phyloP scores from a whole-genome alignment of 768 basidiomycete species.

The Leucosporidium scottii region DNA sequence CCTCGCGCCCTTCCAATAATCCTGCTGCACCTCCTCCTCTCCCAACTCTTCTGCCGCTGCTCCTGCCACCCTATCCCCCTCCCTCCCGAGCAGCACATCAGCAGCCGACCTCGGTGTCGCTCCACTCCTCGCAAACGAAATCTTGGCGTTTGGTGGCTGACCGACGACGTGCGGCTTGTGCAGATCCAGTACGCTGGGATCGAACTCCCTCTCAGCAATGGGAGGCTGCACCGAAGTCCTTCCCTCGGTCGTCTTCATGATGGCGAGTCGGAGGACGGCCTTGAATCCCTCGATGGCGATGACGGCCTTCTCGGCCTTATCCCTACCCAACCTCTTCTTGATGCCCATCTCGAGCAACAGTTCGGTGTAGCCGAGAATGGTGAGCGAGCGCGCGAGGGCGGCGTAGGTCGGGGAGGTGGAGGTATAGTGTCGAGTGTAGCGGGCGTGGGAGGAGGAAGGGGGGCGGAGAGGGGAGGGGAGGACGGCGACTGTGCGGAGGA shows the following conservation, averaged over 20 bases:
- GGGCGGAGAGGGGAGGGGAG: slow-evolving; percentile 38
- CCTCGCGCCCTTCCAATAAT: slow-evolving; percentile 34
- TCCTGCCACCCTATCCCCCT: slow-evolving; percentile 9
- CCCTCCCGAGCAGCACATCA: slow-evolving; percentile 9
- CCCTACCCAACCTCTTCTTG: slow-evolving; percentile 54
- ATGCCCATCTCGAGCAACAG: slow-evolving; percentile 85
- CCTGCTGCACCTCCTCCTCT: slow-evolving; percentile 7
- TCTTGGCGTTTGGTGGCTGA: neutral
- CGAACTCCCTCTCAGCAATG: slow-evolving; percentile 36
- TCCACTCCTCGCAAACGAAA: neutral
- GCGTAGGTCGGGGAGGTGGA: slow-evolving; percentile 64
- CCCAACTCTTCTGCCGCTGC: neutral
- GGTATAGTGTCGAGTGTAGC: slow-evolving; percentile 83
- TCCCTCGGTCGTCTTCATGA: slow-evolving; percentile 62
- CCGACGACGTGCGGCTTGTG: slow-evolving; percentile 14
- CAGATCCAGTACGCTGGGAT: slow-evolving; percentile 31
- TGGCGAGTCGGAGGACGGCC: slow-evolving; percentile 65
- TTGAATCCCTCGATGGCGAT: slow-evolving; percentile 74
- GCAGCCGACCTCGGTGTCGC: neutral
- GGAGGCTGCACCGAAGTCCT: slow-evolving; percentile 49
- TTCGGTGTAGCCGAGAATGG: slow-evolving; percentile 70
- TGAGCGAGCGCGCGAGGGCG: slow-evolving; percentile 61
- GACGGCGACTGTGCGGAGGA: slow-evolving; percentile 62
- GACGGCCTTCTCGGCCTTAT: slow-evolving; percentile 66
- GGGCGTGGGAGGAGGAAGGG: slow-evolving; percentile 55